Evolutionary conservation across 345 rosid genomes (phyloP).

Genomic region (Combretum micranthum): DNA sequence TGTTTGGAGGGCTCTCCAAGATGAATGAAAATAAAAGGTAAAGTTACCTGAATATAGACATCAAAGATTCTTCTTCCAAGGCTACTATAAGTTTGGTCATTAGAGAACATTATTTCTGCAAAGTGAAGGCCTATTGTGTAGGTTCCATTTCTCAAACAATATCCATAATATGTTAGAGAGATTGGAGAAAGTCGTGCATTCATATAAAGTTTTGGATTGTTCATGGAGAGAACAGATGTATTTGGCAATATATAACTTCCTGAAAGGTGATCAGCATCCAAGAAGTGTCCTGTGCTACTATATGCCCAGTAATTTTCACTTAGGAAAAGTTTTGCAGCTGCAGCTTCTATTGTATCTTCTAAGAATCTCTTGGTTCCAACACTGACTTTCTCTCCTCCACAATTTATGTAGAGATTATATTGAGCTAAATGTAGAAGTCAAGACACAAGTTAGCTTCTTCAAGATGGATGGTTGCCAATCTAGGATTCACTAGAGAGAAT

Average conservation of each 20-base stretch:
- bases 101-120: slow-evolving; percentile 49
- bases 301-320: slow-evolving; percentile 47
- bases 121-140: slow-evolving; percentile 48
- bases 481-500: no score
- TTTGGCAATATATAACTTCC: slow-evolving; percentile 27
- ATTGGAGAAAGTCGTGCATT: slow-evolving; percentile 52
- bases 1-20: no score
- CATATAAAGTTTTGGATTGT: slow-evolving; percentile 32
- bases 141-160: slow-evolving; percentile 52
- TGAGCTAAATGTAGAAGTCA: no score
- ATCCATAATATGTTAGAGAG: slow-evolving; percentile 62
- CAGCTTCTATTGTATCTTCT: slow-evolving; percentile 53
- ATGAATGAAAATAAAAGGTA: slow-evolving; percentile 1
- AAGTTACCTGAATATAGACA: slow-evolving; percentile 54
- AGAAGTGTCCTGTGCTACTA: slow-evolving; percentile 63
- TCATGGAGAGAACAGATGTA: slow-evolving; percentile 16
- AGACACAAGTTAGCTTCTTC: no score
- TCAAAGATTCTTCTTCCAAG: slow-evolving; percentile 57
- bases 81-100: slow-evolving; percentile 32
- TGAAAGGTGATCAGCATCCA: slow-evolving; percentile 44
- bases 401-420: slow-evolving; percentile 47
- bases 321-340: slow-evolving; percentile 39
- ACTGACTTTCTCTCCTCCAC: slow-evolving; percentile 46
- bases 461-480: no score
- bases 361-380: slow-evolving; percentile 24